Evolutionary conservation across 345 rosid species (phyloP).

Genomic region (Psidium friedrichsthalianum): DNA sequence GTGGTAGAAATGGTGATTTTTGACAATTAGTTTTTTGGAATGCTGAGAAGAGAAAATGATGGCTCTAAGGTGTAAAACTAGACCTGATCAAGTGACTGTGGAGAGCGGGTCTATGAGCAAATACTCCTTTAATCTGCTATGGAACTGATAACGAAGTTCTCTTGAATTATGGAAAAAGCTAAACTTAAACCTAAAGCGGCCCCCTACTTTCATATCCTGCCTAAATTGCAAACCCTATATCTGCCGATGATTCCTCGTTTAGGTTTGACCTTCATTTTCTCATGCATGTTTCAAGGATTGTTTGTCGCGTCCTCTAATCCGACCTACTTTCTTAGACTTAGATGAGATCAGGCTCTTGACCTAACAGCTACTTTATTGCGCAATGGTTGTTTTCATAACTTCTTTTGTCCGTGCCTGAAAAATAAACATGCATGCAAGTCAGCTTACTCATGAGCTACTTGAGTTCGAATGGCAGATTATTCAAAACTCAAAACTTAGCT

Average conservation of each 20-base stretch:
- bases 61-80: neutral
- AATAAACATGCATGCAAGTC: neutral
- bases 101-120: neutral
- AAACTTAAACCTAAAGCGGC: neutral
- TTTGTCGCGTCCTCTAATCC: neutral
- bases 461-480: neutral
- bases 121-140: neutral
- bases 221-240: neutral
- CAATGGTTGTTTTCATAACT: neutral
- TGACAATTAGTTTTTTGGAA: neutral
- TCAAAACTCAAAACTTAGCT: neutral
- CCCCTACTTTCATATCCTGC: neutral
- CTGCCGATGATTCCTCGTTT: neutral
- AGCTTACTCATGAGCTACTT: neutral
- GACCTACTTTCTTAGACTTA: neutral
- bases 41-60: neutral
- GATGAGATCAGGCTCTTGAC: neutral
- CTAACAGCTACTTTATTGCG: neutral
- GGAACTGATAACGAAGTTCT: neutral
- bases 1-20: neutral
- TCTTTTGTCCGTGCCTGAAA: neutral
- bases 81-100: neutral
- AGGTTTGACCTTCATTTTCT: neutral
- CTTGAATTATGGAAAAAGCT: neutral
- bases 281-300: neutral